phyloP scores from a whole-genome alignment of 768 basidiomycete species.

The Tricholoma saponaceum region DNA sequence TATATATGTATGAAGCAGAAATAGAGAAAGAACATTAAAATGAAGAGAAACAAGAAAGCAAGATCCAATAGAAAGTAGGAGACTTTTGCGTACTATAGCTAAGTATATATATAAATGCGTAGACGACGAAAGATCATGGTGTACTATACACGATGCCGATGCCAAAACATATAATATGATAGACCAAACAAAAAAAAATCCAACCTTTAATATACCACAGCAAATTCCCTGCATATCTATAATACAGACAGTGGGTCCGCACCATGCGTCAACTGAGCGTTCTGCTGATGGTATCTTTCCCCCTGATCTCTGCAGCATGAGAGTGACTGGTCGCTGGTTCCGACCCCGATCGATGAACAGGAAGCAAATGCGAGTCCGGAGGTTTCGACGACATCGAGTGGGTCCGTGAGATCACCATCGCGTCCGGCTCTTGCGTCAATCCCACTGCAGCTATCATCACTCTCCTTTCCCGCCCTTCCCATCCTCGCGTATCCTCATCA shows the following conservation, averaged over 20 bases:
- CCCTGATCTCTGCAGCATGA: not conserved
- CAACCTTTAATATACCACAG: not conserved
- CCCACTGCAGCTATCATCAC: not conserved
- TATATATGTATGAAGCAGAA: not conserved
- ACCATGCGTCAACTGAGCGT: not conserved
- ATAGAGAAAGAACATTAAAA: not conserved
- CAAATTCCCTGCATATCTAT: not conserved
- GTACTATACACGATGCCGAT: not conserved
- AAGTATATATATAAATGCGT: not conserved
- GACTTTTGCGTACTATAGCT: not conserved
- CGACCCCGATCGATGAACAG: not conserved
- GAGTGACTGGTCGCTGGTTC: not conserved
- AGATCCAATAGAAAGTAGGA: not conserved
- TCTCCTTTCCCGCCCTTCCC: conserved; percentile 7
- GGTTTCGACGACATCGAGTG: conserved; percentile 18
- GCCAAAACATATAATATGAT: not conserved
- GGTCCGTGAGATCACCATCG: conserved; percentile 9
- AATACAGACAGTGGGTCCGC: not conserved
- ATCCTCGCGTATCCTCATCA: conserved; percentile 5
- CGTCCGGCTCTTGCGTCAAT: not conserved
- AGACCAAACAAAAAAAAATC: not conserved
- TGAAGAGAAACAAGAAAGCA: not conserved
- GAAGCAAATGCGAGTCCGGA: not conserved
- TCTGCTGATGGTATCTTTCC: too few species aligned
- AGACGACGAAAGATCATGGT: not conserved